phyloP scores from a whole-genome alignment of 192 early-diverging fungal genomes.

The Neocallimastix lanati region DNA sequence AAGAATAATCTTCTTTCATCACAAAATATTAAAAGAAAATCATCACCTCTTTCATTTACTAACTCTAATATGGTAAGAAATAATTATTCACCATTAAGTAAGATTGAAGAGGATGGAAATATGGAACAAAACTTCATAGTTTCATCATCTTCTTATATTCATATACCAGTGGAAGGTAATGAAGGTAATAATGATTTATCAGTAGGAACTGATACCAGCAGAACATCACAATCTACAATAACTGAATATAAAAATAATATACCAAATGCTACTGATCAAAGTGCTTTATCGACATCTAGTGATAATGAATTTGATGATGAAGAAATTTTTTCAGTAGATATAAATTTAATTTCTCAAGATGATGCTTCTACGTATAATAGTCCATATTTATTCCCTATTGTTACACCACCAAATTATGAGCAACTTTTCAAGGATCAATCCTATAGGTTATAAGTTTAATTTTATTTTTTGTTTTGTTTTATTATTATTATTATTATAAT shows the following conservation, averaged over 20 bases:
- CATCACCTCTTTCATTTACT: neutral
- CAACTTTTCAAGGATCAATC: neutral
- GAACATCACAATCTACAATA: neutral
- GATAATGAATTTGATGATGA: neutral
- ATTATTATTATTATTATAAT: too few relatives aligned
- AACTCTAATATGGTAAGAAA: neutral
- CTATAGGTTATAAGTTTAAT: neutral
- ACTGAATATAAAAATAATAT: neutral
- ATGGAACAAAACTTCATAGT: neutral
- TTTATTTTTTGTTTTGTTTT: too few relatives aligned
- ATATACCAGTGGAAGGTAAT: neutral
- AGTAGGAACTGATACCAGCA: neutral
- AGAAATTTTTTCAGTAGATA: neutral
- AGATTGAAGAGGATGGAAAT: neutral
- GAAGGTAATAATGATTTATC: neutral
- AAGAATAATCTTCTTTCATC: neutral
- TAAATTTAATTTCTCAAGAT: neutral
- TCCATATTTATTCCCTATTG: neutral
- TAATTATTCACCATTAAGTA: neutral
- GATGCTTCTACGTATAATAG: neutral
- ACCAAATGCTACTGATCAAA: neutral
- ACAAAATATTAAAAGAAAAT: neutral
- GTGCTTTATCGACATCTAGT: neutral
- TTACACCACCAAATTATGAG: neutral
- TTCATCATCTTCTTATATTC: neutral